These are phyloP conservation scores for Breynia disticha DNA, from an alignment of 441 rosid species.

Conservation along the genomic window DNA sequence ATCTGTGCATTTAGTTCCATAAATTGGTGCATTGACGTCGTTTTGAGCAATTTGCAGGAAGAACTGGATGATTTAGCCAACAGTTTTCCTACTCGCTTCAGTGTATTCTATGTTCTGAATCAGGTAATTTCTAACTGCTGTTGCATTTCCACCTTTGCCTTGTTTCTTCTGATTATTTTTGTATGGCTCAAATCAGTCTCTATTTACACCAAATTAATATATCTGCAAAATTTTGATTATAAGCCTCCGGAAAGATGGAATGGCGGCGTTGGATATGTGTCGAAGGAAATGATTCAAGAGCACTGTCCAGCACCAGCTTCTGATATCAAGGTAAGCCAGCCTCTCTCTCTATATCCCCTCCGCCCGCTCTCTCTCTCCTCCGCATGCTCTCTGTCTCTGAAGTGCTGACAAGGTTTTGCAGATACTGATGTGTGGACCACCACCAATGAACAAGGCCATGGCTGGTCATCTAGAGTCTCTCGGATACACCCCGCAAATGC, in stretches of 20 bases:
- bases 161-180: background rate
- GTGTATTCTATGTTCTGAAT: slow-evolving; percentile 66
- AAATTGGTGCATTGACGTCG: background rate
- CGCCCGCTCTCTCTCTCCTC: background rate
- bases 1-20: background rate
- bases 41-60: slow-evolving; percentile 39
- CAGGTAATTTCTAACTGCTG: slow-evolving; percentile 35
- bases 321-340: slow-evolving; percentile 33
- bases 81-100: slow-evolving; percentile 51
- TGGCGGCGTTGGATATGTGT: slow-evolving; percentile 52
- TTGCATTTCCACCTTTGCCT: background rate
- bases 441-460: slow-evolving; percentile 69
- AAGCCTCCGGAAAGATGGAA: slow-evolving; percentile 65
- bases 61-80: slow-evolving; percentile 59
- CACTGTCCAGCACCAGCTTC: slow-evolving; percentile 45
- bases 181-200: too few species aligned
- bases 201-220: too few species aligned
- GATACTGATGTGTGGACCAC: slow-evolving; percentile 60
- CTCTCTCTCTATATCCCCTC: background rate
- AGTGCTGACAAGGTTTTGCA: slow-evolving; percentile 11
- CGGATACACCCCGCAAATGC: slow-evolving; percentile 47
- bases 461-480: slow-evolving; percentile 44
- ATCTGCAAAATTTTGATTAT: background rate
- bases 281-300: slow-evolving; percentile 48
- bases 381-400: background rate